phyloP scores from a whole-genome alignment of 1,284 basidiomycete species.

The Kwoniella shivajii region DNA sequence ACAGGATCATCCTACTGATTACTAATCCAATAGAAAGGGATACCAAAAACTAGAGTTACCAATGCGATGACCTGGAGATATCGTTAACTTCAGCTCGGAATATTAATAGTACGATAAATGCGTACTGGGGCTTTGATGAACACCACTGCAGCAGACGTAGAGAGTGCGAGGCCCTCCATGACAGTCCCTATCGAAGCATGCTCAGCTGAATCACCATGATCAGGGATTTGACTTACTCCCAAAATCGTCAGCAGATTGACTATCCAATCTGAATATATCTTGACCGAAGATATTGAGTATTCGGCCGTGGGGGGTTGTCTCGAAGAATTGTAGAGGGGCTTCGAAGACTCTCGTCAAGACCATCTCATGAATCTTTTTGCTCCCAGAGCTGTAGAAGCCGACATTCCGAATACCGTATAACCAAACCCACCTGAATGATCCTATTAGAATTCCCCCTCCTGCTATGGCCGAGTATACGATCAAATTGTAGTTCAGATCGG shows the following conservation, averaged over 20 bases:
- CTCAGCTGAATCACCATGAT: slow-evolving; percentile 1
- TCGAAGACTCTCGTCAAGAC: slow-evolving; percentile 63
- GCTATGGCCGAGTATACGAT: slow-evolving; percentile 32
- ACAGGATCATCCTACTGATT: slow-evolving; percentile 25
- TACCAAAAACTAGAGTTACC: slow-evolving; percentile 27
- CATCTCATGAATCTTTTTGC: slow-evolving; percentile 65
- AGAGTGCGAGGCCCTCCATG: slow-evolving; percentile 8
- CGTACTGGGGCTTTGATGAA: slow-evolving; percentile 38
- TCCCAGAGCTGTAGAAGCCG: slow-evolving; percentile 64
- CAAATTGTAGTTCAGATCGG: slow-evolving; percentile 41
- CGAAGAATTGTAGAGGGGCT: slow-evolving; percentile 76
- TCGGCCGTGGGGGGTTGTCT: slow-evolving; percentile 75
- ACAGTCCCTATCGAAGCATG: not conserved
- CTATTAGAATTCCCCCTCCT: slow-evolving; percentile 21
- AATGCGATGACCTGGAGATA: slow-evolving; percentile 28
- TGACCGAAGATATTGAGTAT: slow-evolving; percentile 57
- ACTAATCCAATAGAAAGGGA: slow-evolving; percentile 38
- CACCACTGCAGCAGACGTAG: slow-evolving; percentile 23
- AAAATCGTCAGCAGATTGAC: slow-evolving; percentile 59
- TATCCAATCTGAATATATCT: slow-evolving; percentile 64
- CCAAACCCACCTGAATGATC: slow-evolving; percentile 49
- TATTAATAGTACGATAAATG: not conserved
- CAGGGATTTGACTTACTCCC: slow-evolving; percentile 57
- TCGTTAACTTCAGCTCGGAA: not conserved
- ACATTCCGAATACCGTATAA: slow-evolving; percentile 47